These are phyloP conservation scores for Pharnaceum exiguum DNA, from an alignment of 148 eudicot genomes.

Conservation along the genomic window DNA sequence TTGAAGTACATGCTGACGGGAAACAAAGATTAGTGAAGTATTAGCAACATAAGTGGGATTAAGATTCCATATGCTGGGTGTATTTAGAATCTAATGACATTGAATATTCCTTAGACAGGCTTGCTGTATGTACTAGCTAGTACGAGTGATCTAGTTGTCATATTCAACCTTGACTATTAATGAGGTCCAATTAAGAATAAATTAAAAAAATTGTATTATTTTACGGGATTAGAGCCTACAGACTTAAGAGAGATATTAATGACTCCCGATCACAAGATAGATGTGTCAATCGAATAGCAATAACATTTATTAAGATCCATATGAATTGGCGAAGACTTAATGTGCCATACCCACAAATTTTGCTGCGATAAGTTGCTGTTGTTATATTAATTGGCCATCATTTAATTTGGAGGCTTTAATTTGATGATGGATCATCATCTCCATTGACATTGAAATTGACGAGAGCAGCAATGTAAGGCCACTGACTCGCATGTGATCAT, in stretches of 20 bases:
- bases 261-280: slow-evolving; percentile 2
- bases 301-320: slow-evolving; percentile 24
- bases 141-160: slow-evolving; percentile 10
- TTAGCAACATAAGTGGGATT: too few species aligned
- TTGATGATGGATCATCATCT: background rate
- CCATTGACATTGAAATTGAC: slow-evolving; percentile 19
- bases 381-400: slow-evolving; percentile 5
- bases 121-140: background rate
- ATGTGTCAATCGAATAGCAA: slow-evolving; percentile 17
- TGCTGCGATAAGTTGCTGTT: background rate
- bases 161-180: background rate
- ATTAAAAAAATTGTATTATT: background rate
- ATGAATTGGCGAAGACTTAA: slow-evolving; percentile 11
- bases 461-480: slow-evolving; percentile 7
- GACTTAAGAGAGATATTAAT: slow-evolving; percentile 7
- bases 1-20: too few species aligned
- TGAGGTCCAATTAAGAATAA: background rate
- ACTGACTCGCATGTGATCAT: slow-evolving; percentile 29
- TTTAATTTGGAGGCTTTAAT: background rate
- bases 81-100: slow-evolving; percentile 14
- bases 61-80: slow-evolving; percentile 16
- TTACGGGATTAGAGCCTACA: slow-evolving; percentile 23
- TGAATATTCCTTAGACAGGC: slow-evolving; percentile 17
- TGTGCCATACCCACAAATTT: slow-evolving; percentile 21
- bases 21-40: too few species aligned